phyloP scores from a whole-genome alignment of 2,329 filamentous ascomycete genomes.

The Verticillium albo-atrum region DNA sequence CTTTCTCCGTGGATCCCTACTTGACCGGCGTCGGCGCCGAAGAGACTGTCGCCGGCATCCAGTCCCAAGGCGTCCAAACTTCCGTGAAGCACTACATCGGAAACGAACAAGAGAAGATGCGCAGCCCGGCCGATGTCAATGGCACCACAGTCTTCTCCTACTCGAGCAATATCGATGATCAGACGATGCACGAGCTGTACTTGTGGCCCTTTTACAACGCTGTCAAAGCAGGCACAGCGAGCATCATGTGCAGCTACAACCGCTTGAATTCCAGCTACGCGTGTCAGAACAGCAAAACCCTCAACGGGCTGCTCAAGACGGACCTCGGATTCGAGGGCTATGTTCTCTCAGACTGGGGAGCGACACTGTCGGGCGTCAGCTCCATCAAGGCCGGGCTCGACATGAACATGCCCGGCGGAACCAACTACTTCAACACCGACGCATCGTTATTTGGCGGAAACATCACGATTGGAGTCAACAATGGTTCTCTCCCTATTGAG shows the following conservation, averaged over 20 bases:
- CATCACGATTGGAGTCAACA: conserved; percentile 72
- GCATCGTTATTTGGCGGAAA: conserved; percentile 73
- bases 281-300: conserved; percentile 63
- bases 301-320: conserved; percentile 67
- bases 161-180: conserved; percentile 55
- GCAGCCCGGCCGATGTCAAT: conserved; percentile 47
- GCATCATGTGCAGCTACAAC: conserved; percentile 81
- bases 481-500: conserved; percentile 75
- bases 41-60: conserved; percentile 65
- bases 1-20: conserved; percentile 59
- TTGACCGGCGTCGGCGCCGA: conserved; percentile 61
- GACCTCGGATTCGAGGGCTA: conserved; percentile 69
- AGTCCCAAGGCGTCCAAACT: conserved; percentile 62
- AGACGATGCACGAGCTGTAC: conserved; percentile 53
- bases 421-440: conserved; percentile 48
- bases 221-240: conserved; percentile 27
- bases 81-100: conserved; percentile 45
- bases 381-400: conserved; percentile 61
- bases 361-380: conserved; percentile 54
- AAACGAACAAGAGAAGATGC: conserved; percentile 27
- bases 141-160: conserved; percentile 37
- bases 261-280: conserved; percentile 63
- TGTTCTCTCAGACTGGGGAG: conserved; percentile 67
- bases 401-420: conserved; percentile 63
- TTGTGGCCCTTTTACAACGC: conserved; percentile 28